Conservation (phyloP, 352 stramenopile species). For the Globisporangium middletonii region DNA sequence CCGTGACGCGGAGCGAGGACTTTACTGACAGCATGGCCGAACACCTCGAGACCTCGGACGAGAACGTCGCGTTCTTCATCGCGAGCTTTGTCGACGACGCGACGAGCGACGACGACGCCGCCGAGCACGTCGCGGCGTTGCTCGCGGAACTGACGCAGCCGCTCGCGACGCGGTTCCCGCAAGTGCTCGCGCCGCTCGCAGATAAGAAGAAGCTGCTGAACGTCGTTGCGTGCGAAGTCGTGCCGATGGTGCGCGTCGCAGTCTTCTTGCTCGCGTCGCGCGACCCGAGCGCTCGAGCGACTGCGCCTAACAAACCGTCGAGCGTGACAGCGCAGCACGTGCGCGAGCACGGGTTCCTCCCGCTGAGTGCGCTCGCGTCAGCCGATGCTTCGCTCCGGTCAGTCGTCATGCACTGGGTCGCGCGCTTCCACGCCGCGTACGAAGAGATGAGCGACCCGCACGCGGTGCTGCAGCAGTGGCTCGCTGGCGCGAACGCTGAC, state of each 20-base stretch:
- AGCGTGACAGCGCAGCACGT: conserved; percentile 49
- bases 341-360: conserved; percentile 42
- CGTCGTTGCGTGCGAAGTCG: conserved; percentile 66
- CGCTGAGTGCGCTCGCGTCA: conserved; percentile 17
- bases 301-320: conserved; percentile 38
- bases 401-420: conserved; percentile 52
- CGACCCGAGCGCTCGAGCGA: conserved; percentile 2
- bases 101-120: conserved; percentile 20
- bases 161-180: conserved; percentile 26
- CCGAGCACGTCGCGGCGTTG: conserved; percentile 25
- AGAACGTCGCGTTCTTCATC: conserved; percentile 49
- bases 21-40: conserved; percentile 62
- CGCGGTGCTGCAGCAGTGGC: conserved; percentile 66
- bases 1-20: conserved; percentile 46
- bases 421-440: conserved; percentile 66
- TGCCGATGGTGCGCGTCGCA: conserved; percentile 62
- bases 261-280: conserved; percentile 58
- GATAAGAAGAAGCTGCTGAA: conserved; percentile 57
- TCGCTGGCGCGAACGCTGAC: conserved; percentile 54
- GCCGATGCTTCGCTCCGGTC: conserved; percentile 19
- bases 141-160: conserved; percentile 18
- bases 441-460: conserved; percentile 75
- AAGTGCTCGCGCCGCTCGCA: conserved; percentile 16
- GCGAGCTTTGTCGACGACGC: conserved; percentile 32
- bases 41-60: conserved; percentile 40